A percentile compares a stretch with the other conserved stretches of the same genome.
Conservation (phyloP, 1,284 basidiomycete genomes). For the Chalciporus sp. region DNA sequence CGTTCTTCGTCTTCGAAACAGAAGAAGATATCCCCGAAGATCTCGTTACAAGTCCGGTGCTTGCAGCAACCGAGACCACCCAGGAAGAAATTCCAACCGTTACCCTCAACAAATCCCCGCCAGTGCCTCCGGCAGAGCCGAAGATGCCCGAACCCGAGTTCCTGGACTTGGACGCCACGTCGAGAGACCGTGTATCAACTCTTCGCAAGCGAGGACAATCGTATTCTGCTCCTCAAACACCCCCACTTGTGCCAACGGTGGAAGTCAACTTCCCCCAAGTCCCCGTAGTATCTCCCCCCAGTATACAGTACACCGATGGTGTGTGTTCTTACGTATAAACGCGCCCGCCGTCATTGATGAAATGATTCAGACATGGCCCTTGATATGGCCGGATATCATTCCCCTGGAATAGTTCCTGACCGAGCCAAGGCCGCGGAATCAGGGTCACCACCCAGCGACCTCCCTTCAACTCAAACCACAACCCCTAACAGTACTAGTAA, state of each 20-base stretch:
- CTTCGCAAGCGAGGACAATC: slow-evolving; percentile 29
- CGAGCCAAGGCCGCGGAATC: slow-evolving; percentile 13
- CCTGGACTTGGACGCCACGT: slow-evolving; percentile 30
- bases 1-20: slow-evolving; percentile 98
- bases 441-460: slow-evolving; percentile 6
- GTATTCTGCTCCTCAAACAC: slow-evolving; percentile 30
- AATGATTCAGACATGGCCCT: slow-evolving; percentile 56
- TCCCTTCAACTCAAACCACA: background rate
- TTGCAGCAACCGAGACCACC: slow-evolving; percentile 61
- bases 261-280: slow-evolving; percentile 24
- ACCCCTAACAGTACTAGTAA: slow-evolving; percentile 4
- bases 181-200: slow-evolving; percentile 13
- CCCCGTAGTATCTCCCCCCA: slow-evolving; percentile 52
- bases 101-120: slow-evolving; percentile 21
- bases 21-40: slow-evolving; percentile 93
- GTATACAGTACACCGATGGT: slow-evolving; percentile 71
- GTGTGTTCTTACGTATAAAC: slow-evolving; percentile 32
- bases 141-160: slow-evolving; percentile 41
- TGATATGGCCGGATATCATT: slow-evolving; percentile 70
- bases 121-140: slow-evolving; percentile 9
- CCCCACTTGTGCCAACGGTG: slow-evolving; percentile 9
- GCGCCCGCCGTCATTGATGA: slow-evolving; percentile 1
- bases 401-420: slow-evolving; percentile 32
- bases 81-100: slow-evolving; percentile 32
- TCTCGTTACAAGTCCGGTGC: slow-evolving; percentile 90